Percentiles rank a stretch among this genome's conserved stretches.
phyloP scores from a whole-genome alignment of 371 early-diverging fungal genomes.

The Apophysomyces sp. region DNA sequence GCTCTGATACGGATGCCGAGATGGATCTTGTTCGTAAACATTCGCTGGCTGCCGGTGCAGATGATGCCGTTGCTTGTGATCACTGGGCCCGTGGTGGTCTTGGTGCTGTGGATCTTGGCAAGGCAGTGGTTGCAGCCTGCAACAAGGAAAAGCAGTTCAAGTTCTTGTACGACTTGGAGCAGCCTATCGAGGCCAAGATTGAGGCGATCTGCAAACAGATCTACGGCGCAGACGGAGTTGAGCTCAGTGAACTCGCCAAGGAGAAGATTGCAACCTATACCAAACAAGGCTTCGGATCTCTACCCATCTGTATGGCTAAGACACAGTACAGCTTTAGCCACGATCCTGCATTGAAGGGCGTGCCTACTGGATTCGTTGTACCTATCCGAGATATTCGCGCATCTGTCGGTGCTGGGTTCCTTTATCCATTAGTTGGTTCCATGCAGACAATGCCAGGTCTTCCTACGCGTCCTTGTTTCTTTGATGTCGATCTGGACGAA shows the following conservation, averaged over 20 bases:
- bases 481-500: constrained; percentile 94
- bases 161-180: constrained; percentile 80
- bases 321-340: constrained; percentile 92
- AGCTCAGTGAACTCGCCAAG: constrained; percentile 77
- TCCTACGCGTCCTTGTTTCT: constrained; percentile 97
- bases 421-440: constrained; percentile 92
- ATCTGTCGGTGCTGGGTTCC: constrained; percentile 96
- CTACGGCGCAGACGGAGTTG: constrained; percentile 92
- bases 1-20: constrained; percentile 87
- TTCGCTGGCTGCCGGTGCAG: constrained; percentile 85
- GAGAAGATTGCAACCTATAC: constrained; percentile 83
- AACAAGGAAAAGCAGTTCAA: constrained; percentile 63
- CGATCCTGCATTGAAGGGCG: constrained; percentile 89
- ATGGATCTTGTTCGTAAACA: constrained; percentile 71
- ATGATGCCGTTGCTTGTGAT: constrained; percentile 80
- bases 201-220: constrained; percentile 87
- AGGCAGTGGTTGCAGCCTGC: constrained; percentile 84
- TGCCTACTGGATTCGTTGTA: constrained; percentile 89
- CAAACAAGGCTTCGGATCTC: constrained; percentile 75
- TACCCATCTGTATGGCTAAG: constrained; percentile 99
- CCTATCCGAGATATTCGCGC: constrained; percentile 94
- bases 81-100: constrained; percentile 94
- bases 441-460: constrained; percentile 99
- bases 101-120: constrained; percentile 87
- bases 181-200: constrained; percentile 86